phyloP scores from a whole-genome alignment of 2,329 filamentous ascomycete genomes.

The Raffaelea deltoideospora region DNA sequence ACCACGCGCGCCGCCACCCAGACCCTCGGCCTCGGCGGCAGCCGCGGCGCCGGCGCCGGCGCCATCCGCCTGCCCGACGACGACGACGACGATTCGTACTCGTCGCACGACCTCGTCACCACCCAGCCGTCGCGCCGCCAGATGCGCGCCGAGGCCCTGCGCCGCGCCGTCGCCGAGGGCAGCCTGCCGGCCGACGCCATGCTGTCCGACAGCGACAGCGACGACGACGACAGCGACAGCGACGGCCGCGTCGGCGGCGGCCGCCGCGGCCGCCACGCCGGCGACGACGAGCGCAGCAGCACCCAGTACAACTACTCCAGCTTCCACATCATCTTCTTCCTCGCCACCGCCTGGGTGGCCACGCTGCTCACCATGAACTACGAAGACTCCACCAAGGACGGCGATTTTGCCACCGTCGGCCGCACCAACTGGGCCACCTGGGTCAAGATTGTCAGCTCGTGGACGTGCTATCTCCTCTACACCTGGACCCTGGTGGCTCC shows the following conservation, averaged over 20 bases:
- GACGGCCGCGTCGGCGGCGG: no score
- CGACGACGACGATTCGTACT: conserved; percentile 8
- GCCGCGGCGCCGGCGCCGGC: conserved; percentile 41
- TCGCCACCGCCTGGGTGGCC: conserved; percentile 90
- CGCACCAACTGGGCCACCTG: conserved; percentile 95
- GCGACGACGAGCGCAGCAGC: conserved; percentile 75
- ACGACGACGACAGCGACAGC: conserved; percentile 48
- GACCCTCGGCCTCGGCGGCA: conserved; percentile 57
- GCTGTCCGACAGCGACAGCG: conserved; percentile 55
- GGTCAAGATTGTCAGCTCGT: conserved; percentile 97
- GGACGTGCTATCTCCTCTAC: conserved; percentile 92
- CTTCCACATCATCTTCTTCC: conserved; percentile 96
- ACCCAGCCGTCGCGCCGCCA: conserved; percentile 75
- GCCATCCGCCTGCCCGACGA: conserved; percentile 65
- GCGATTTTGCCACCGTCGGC: conserved; percentile 82
- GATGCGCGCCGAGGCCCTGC: conserved; percentile 84
- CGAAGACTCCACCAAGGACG: conserved; percentile 44
- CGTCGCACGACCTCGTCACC: conserved; percentile 62
- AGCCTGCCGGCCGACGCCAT: conserved; percentile 83
- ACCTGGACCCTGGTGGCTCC: conserved; percentile 86
- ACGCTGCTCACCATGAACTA: conserved; percentile 71
- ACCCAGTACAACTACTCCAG: conserved; percentile 95
- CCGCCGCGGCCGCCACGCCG: conserved; percentile 45
- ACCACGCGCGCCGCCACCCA: conserved; percentile 93
- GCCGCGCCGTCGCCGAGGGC: conserved; percentile 82